A percentile compares a stretch with the other conserved stretches of the same genome.
Conservation (phyloP, 2,329 filamentous ascomycete genomes). For the Penicillium glabrum region DNA sequence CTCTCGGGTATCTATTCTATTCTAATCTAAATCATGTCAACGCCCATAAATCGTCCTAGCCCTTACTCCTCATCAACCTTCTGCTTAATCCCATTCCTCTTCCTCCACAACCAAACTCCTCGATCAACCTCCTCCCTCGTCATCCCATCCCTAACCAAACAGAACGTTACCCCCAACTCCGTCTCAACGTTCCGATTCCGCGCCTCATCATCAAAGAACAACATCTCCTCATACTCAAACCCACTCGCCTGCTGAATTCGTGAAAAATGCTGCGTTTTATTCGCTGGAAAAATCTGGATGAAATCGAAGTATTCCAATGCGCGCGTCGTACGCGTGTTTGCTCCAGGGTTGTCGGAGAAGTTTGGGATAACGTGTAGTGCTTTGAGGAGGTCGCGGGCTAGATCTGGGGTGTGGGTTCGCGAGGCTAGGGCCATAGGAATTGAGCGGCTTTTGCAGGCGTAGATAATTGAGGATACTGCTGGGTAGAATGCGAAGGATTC, state of each 20-base stretch:
- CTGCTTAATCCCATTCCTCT: conserved; percentile 57
- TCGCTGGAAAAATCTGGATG: conserved; percentile 67
- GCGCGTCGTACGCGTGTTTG: conserved; percentile 49
- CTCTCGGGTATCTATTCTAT: conserved; percentile 13
- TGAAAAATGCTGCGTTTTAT: conserved; percentile 83
- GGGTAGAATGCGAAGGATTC: conserved; percentile 70
- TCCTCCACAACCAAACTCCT: conserved; percentile 79
- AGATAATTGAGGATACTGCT: conserved; percentile 67
- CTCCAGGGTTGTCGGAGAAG: conserved; percentile 40
- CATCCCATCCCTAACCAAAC: conserved; percentile 76
- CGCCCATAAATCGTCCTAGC: neutral
- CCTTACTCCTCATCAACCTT: conserved; percentile 2
- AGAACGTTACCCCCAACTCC: conserved; percentile 78
- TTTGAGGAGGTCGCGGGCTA: conserved; percentile 78
- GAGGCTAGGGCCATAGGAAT: conserved; percentile 72
- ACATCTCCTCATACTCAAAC: conserved; percentile 75
- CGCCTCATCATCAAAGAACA: conserved; percentile 94
- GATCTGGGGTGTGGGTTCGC: conserved; percentile 74
- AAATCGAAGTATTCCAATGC: conserved; percentile 57
- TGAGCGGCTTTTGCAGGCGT: conserved; percentile 55
- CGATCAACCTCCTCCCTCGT: conserved; percentile 73
- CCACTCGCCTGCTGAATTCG: conserved; percentile 69
- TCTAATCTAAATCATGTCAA: neutral
- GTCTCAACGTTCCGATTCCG: conserved; percentile 78
- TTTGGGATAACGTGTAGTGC: conserved; percentile 62